Conservation (phyloP, 2,329 filamentous ascomycete genomes). For the Akanthomyces lecanii region DNA sequence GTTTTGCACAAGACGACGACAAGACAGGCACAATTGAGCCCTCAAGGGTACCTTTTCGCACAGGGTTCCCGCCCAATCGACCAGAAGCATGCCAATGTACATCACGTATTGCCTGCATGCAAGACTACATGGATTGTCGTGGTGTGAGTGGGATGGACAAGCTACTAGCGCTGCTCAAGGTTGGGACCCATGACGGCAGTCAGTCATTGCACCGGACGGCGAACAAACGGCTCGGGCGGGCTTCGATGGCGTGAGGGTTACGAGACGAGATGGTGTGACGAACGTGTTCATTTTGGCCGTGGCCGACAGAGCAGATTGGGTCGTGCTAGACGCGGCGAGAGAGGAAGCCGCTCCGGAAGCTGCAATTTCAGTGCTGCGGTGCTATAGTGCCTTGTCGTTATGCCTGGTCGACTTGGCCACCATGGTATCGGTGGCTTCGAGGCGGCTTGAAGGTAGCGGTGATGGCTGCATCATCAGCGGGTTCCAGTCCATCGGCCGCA, state of each 20-base stretch:
- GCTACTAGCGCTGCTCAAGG: slow-evolving; percentile 4
- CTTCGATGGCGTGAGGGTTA: not conserved
- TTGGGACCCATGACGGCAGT: slow-evolving; percentile 12
- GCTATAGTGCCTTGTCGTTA: not conserved
- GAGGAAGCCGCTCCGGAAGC: not conserved
- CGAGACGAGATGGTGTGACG: not conserved
- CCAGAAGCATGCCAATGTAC: slow-evolving; percentile 1
- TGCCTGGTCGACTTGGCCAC: not conserved
- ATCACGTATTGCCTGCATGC: slow-evolving; percentile 7
- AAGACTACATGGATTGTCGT: slow-evolving; percentile 8
- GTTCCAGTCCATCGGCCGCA: not conserved
- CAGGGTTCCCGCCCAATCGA: not conserved
- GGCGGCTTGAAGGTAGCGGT: not conserved
- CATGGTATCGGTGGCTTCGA: not conserved
- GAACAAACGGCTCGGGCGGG: not conserved
- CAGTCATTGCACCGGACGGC: not conserved
- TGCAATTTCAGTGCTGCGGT: not conserved
- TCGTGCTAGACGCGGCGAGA: not conserved
- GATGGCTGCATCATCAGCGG: slow-evolving; percentile 5
- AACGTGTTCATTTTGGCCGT: not conserved
- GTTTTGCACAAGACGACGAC: not conserved
- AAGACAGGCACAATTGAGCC: not conserved
- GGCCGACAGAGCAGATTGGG: not conserved
- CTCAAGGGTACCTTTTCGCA: not conserved
- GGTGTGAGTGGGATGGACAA: slow-evolving; percentile 14